A percentile compares a stretch with the other conserved stretches of the same genome.
Evolutionary conservation across 768 basidiomycete species (phyloP).

Genomic region (Piloderma croceum): DNA sequence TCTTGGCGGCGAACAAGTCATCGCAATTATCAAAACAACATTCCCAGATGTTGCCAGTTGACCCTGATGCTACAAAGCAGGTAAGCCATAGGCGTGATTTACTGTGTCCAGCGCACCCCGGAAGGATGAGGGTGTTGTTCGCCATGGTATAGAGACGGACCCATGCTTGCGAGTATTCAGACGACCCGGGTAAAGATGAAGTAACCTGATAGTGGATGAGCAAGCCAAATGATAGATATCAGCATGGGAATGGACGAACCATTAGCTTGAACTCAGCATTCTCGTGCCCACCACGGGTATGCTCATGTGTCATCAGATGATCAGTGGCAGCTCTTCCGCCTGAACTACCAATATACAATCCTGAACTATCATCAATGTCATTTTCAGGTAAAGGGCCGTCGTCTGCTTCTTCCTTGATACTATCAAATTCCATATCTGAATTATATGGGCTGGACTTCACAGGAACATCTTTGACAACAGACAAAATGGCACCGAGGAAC

Average conservation of each 20-base stretch:
- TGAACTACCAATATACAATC: constrained; percentile 10
- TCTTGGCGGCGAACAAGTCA: constrained; percentile 14
- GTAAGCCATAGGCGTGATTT: constrained; percentile 17
- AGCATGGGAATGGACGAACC: constrained; percentile 7
- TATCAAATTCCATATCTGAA: constrained; percentile 16
- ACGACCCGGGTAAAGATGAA: constrained; percentile 12
- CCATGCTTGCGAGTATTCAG: constrained; percentile 13
- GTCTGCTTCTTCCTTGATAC: constrained; percentile 12
- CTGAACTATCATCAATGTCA: no score
- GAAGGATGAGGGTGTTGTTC: constrained; percentile 16
- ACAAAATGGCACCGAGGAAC: constrained; percentile 16
- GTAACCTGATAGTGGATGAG: constrained; percentile 9
- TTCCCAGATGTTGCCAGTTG: constrained; percentile 19
- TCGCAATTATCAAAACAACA: constrained; percentile 14
- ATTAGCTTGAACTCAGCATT: constrained; percentile 8
- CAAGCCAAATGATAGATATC: constrained; percentile 5
- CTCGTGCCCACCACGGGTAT: constrained; percentile 7
- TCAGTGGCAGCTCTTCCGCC: constrained; percentile 3
- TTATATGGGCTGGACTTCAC: constrained; percentile 9
- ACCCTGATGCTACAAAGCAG: constrained; percentile 14
- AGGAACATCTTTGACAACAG: constrained; percentile 10
- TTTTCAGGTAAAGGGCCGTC: constrained; percentile 17
- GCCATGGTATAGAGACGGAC: constrained; percentile 8
- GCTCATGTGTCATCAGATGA: no score
- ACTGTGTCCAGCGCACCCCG: constrained; percentile 8